Evolutionary conservation across 2,329 filamentous ascomycete species (phyloP).

Genomic region (Curvularia sp.): DNA sequence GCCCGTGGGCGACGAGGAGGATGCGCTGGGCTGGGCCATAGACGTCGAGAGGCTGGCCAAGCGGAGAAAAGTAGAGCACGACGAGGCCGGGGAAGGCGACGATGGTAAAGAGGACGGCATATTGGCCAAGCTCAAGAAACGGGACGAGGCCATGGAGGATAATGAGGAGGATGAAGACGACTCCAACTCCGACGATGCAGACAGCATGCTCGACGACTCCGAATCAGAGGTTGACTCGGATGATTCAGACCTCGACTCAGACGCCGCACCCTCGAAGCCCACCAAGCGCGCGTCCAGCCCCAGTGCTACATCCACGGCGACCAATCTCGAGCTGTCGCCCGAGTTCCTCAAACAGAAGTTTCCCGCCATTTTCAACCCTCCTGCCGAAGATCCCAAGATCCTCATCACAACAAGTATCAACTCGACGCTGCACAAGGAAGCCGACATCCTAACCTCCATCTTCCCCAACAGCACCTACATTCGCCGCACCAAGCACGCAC

Average conservation of each 20-base stretch:
- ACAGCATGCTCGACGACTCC: constrained; percentile 77
- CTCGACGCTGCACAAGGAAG: constrained; percentile 85
- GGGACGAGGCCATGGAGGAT: constrained; percentile 29
- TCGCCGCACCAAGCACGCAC: constrained; percentile 80
- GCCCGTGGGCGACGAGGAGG: constrained; percentile 52
- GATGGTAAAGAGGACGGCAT: constrained; percentile 41
- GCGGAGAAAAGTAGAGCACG: constrained; percentile 53
- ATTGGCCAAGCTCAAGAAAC: constrained; percentile 44
- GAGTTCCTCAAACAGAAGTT: constrained; percentile 68
- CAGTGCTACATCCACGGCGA: constrained; percentile 61
- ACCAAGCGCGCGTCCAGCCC: constrained; percentile 63
- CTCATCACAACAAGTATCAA: constrained; percentile 91
- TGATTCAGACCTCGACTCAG: constrained; percentile 55
- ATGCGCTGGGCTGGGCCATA: constrained; percentile 54
- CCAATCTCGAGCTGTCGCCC: constrained; percentile 66
- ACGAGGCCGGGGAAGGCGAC: constrained; percentile 26
- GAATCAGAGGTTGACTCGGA: constrained; percentile 57
- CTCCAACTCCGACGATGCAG: constrained; percentile 36
- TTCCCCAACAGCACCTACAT: constrained; percentile 87
- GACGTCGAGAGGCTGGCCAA: constrained; percentile 56
- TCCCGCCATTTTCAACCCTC: constrained; percentile 63
- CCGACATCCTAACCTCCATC: constrained; percentile 76
- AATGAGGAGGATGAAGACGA: constrained; percentile 13
- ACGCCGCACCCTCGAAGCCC: constrained; percentile 56
- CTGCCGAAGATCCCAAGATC: constrained; percentile 74